These are phyloP conservation scores for Thielaviopsis euricoi DNA, from an alignment of 2,329 filamentous ascomycete genomes.

Conservation along the genomic window DNA sequence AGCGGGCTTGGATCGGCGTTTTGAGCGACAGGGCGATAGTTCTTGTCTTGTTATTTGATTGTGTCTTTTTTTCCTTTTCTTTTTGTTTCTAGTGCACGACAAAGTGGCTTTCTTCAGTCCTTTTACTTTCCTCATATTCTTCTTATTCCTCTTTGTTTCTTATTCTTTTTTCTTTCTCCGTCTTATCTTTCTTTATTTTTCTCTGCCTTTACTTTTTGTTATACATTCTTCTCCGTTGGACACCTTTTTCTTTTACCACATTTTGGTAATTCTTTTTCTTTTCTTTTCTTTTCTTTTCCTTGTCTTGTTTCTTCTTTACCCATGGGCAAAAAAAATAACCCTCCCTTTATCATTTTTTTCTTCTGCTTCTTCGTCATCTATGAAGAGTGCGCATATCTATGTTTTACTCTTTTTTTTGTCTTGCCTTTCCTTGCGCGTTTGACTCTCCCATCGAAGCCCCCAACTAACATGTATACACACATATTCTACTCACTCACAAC, in stretches of 20 bases:
- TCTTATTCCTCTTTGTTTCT: conserved; percentile 10
- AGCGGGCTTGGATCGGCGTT: conserved; percentile 86
- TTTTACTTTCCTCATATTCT: not conserved
- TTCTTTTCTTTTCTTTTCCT: conserved; percentile 3
- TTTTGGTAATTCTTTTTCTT: not conserved
- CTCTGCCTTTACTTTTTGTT: not conserved
- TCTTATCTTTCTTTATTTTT: not conserved
- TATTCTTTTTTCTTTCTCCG: conserved; percentile 12
- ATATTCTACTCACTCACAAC: not conserved
- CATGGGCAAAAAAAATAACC: no score
- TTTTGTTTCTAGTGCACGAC: conserved; percentile 1
- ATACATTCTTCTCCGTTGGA: not conserved
- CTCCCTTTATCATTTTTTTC: no score
- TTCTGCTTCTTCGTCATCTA: not conserved
- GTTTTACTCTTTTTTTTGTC: not conserved
- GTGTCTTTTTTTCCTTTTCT: conserved; percentile 13
- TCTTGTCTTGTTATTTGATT: not conserved
- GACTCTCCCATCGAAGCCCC: not conserved
- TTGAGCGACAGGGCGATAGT: conserved; percentile 22
- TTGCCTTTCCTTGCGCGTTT: not conserved
- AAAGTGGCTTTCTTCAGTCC: not conserved
- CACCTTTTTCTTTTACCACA: conserved; percentile 8
- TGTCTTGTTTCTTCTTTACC: not conserved
- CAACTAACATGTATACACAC: not conserved
- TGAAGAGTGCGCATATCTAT: no score